Percentiles rank a stretch among this genome's conserved stretches.
phyloP scores from a whole-genome alignment of 306 rosid species.

The Glycine tomentella region DNA sequence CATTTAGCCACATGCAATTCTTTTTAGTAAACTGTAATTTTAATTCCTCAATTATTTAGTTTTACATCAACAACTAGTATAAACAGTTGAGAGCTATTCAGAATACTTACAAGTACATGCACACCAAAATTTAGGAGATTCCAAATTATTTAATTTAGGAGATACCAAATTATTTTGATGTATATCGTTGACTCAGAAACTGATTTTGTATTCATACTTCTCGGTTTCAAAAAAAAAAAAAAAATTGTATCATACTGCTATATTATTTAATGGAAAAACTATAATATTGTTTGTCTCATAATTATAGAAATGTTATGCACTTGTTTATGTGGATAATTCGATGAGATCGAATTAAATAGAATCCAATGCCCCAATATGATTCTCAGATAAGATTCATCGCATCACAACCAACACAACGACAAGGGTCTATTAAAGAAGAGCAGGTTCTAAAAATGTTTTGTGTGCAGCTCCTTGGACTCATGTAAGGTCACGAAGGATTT shows the following conservation, averaged over 20 bases:
- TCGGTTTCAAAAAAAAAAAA: too few relatives aligned
- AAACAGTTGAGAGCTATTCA: background rate
- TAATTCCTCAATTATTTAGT: too few relatives aligned
- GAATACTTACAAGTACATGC: background rate
- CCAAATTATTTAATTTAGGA: too few relatives aligned
- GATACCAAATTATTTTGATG: background rate
- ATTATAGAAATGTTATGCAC: background rate
- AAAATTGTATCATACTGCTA: too few relatives aligned
- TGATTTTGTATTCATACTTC: conserved; percentile 4
- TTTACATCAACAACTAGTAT: too few relatives aligned
- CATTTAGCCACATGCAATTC: too few relatives aligned
- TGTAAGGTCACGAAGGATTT: conserved; percentile 44
- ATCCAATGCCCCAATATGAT: conserved; percentile 1
- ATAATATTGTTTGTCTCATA: background rate
- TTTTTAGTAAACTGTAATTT: too few relatives aligned
- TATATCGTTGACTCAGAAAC: background rate
- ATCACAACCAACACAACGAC: conserved; percentile 30
- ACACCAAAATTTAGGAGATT: background rate
- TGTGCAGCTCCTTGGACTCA: conserved; percentile 27
- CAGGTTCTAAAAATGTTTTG: conserved; percentile 9
- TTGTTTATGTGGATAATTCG: background rate
- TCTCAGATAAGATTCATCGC: too few relatives aligned
- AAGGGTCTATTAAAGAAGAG: background rate
- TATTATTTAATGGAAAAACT: too few relatives aligned
- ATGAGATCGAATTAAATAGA: background rate